phyloP scores from a whole-genome alignment of 2,329 filamentous ascomycete species.

The Coccinonectria pachysandricola region DNA sequence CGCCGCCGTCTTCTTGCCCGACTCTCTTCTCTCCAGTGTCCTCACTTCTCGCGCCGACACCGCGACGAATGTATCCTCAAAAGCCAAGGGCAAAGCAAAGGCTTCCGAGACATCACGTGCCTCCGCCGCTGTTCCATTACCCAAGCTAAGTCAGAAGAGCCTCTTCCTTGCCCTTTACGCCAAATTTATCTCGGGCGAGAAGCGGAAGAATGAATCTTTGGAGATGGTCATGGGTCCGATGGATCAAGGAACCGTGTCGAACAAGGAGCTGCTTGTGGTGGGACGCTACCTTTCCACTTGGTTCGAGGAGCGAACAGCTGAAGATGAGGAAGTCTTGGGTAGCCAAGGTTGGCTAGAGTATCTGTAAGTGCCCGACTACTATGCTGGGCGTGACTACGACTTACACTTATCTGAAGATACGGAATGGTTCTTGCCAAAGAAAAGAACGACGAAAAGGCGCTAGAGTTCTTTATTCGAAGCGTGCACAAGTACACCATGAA shows the following conservation, averaged over 20 bases:
- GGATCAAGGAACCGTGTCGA: constrained; percentile 73
- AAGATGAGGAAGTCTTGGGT: constrained; percentile 47
- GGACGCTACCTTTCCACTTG: constrained; percentile 69
- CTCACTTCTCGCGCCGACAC: constrained; percentile 38
- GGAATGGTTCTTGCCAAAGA: constrained; percentile 83
- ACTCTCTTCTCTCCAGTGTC: constrained; percentile 61
- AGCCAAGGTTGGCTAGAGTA: constrained; percentile 94
- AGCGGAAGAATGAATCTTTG: constrained; percentile 89
- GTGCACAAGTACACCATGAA: constrained; percentile 89
- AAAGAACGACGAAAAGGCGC: constrained; percentile 78
- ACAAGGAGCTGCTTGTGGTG: constrained; percentile 73
- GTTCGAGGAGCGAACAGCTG: constrained; percentile 56
- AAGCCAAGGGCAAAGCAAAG: constrained; percentile 52
- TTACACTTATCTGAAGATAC: too few relatives aligned
- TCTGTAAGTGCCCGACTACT: constrained; percentile 47
- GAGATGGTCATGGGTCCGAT: constrained; percentile 95
- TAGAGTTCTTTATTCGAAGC: constrained; percentile 78
- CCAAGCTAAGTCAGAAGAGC: constrained; percentile 74
- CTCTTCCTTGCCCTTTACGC: constrained; percentile 88
- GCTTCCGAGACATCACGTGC: constrained; percentile 12
- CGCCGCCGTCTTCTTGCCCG: constrained; percentile 78
- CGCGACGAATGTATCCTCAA: constrained; percentile 28
- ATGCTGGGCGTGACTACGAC: too few relatives aligned
- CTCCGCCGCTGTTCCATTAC: constrained; percentile 26
- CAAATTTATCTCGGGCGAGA: constrained; percentile 87